A percentile compares a stretch with the other conserved stretches of the same genome.
Evolutionary conservation across 2,329 filamentous ascomycete species (phyloP).

Genomic region (Penicillium digitatum): DNA sequence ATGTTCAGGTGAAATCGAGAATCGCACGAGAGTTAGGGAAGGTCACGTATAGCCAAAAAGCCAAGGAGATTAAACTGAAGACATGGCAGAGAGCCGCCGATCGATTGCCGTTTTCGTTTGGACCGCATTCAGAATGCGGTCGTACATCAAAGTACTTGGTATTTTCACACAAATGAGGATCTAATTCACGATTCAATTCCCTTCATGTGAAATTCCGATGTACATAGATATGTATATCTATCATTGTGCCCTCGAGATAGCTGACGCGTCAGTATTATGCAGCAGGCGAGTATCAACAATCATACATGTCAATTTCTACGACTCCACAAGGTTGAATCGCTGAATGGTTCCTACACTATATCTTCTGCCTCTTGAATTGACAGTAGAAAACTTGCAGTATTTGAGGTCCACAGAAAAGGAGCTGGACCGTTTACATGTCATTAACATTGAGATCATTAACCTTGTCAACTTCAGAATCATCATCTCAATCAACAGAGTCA

Average conservation of each 20-base stretch:
- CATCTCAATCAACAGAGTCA: not conserved
- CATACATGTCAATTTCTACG: not conserved
- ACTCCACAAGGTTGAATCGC: not conserved
- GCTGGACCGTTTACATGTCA: not conserved
- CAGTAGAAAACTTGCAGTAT: not conserved
- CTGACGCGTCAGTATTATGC: not conserved
- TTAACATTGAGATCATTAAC: not conserved
- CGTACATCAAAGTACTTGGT: not conserved
- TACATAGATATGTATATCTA: not conserved
- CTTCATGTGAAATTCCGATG: no score
- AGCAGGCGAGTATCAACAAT: not conserved
- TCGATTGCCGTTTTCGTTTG: slow-evolving; percentile 7
- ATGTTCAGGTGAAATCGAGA: not conserved
- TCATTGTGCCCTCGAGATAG: not conserved
- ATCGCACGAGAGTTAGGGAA: not conserved
- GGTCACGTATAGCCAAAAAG: not conserved
- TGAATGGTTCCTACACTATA: not conserved
- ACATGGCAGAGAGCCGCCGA: not conserved
- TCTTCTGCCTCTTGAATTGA: not conserved
- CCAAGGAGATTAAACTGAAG: not conserved
- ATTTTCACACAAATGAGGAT: not conserved
- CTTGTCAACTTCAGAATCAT: not conserved
- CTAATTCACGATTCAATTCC: not conserved
- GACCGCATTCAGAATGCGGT: not conserved
- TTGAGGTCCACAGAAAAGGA: not conserved